A percentile compares a stretch with the other conserved stretches of the same genome.
Evolutionary conservation across 768 basidiomycete genomes (phyloP).

Genomic region (Tubosaeta brunneosetosa): DNA sequence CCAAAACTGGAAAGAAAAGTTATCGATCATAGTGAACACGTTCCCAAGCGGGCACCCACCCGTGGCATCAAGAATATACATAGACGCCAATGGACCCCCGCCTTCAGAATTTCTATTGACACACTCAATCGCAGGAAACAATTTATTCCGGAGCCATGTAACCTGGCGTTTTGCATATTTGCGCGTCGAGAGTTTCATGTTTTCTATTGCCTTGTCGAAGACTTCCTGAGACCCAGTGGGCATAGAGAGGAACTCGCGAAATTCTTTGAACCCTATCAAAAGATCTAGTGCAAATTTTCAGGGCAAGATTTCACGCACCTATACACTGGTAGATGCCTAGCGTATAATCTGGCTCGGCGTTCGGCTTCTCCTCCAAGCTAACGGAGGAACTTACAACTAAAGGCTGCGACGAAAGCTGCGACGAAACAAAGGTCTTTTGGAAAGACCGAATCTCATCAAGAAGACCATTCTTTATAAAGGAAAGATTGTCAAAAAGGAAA

Average conservation of each 20-base stretch:
- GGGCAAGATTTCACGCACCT: slow-evolving; percentile 42
- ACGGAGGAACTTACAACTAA: not conserved
- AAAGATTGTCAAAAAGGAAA: slow-evolving; percentile 4
- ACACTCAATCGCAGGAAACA: slow-evolving; percentile 67
- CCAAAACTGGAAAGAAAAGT: slow-evolving; percentile 38
- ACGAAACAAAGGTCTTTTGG: slow-evolving; percentile 22
- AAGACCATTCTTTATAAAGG: slow-evolving; percentile 57
- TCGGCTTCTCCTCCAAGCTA: not conserved
- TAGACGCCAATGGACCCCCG: slow-evolving; percentile 29
- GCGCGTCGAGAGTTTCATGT: slow-evolving; percentile 82
- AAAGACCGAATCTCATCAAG: slow-evolving; percentile 71
- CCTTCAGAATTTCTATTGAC: slow-evolving; percentile 34
- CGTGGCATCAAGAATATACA: slow-evolving; percentile 67
- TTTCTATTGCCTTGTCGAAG: slow-evolving; percentile 58
- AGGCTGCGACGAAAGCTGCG: not conserved
- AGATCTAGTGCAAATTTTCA: slow-evolving; percentile 6
- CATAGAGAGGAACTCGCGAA: slow-evolving; percentile 59
- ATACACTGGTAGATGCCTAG: slow-evolving; percentile 93
- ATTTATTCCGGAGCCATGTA: slow-evolving; percentile 87
- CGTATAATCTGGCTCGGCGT: slow-evolving; percentile 48
- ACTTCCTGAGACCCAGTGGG: slow-evolving; percentile 35
- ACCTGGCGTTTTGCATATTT: slow-evolving; percentile 92
- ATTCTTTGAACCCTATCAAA: slow-evolving; percentile 84
- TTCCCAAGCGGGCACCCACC: slow-evolving; percentile 35
- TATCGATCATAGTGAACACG: not conserved